A percentile compares a stretch with the other conserved stretches of the same genome.
These are phyloP conservation scores for Hanseniaspora taiwanica DNA, from an alignment of 805 yeast genomes.

Conservation along the genomic window DNA sequence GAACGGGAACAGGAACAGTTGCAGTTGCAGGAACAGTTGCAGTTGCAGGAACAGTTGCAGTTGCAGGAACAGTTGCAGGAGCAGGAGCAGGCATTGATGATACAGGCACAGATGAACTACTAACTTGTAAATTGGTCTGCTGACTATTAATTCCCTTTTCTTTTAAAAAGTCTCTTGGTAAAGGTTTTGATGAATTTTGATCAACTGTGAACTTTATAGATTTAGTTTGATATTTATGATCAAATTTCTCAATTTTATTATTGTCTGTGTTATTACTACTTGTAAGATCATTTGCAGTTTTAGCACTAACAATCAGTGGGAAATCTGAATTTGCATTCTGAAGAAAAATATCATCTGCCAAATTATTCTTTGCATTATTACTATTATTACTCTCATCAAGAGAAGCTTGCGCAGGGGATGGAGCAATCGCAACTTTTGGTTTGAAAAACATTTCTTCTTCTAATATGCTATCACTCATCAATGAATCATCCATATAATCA, in stretches of 20 bases:
- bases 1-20: too few species aligned
- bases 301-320: constrained; percentile 1
- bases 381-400: background rate
- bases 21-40: too few species aligned
- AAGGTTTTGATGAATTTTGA: constrained; percentile 53
- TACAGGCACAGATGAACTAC: too few species aligned
- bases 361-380: background rate
- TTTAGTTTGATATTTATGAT: constrained; percentile 45
- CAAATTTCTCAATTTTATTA: constrained; percentile 24
- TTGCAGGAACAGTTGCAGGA: too few species aligned
- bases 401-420: too few species aligned
- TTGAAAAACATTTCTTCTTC: background rate
- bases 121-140: background rate
- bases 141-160: constrained; percentile 14
- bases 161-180: constrained; percentile 20
- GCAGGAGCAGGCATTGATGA: too few species aligned
- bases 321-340: background rate
- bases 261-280: background rate
- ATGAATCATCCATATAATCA: background rate
- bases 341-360: background rate
- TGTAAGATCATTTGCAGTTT: background rate
- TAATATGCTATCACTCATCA: background rate
- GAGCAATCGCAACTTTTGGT: too few species aligned
- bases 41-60: too few species aligned
- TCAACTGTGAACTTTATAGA: constrained; percentile 49